Evolutionary conservation across 2,329 filamentous ascomycete genomes (phyloP).

Genomic region (Ophiocordyceps camponoti-leonardi): DNA sequence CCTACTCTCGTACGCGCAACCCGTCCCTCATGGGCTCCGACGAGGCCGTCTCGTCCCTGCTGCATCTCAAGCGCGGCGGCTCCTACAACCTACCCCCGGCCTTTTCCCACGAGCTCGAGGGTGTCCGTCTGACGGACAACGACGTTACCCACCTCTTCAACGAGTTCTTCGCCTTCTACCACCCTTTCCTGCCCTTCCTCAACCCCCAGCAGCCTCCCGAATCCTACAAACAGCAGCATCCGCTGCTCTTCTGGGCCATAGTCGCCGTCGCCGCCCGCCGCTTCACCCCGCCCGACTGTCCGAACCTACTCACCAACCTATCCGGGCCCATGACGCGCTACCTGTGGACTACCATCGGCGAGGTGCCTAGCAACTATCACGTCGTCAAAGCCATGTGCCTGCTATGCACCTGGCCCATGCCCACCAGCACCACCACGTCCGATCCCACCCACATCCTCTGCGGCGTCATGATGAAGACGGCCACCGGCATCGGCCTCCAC

Average conservation of each 20-base stretch:
- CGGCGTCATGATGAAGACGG: conserved; percentile 75
- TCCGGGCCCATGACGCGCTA: conserved; percentile 52
- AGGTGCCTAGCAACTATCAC: conserved; percentile 63
- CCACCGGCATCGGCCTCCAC: conserved; percentile 68
- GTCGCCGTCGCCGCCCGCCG: conserved; percentile 59
- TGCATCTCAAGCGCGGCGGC: conserved; percentile 48
- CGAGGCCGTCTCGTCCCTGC: conserved; percentile 48
- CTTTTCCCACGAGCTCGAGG: conserved; percentile 44
- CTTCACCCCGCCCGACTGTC: conserved; percentile 38
- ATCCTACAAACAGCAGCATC: conserved; percentile 59
- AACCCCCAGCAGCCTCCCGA: conserved; percentile 50
- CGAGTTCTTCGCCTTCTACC: conserved; percentile 61
- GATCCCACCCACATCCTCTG: conserved; percentile 71
- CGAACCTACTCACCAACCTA: conserved; percentile 47
- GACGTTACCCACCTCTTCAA: conserved; percentile 48
- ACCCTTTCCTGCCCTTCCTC: conserved; percentile 63
- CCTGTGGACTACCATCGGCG: conserved; percentile 60
- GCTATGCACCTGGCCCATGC: conserved; percentile 67
- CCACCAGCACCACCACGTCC: conserved; percentile 62
- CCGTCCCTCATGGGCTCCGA: conserved; percentile 50
- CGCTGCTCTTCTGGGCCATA: conserved; percentile 74
- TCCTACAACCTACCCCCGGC: conserved; percentile 41
- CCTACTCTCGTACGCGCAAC: conserved; percentile 42
- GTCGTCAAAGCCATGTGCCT: conserved; percentile 69
- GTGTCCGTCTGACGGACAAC: conserved; percentile 46